phyloP scores from a whole-genome alignment of 345 rosid species.

The Salix koriyanagi region DNA sequence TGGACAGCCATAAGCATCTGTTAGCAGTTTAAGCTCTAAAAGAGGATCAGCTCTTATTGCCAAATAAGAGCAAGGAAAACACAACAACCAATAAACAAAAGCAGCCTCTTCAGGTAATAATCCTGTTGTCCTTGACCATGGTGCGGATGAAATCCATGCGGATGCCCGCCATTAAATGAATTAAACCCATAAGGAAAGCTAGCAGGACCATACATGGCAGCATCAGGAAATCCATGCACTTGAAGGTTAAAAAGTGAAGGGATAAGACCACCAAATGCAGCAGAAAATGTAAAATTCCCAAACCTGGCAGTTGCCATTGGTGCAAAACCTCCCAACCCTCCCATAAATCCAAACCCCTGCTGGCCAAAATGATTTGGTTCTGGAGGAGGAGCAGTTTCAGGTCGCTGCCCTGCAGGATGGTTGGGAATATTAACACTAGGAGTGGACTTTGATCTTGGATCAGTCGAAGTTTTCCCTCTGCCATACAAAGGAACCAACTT shows the following conservation, averaged over 20 bases:
- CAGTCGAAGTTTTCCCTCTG: conserved; percentile 76
- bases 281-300: conserved; percentile 76
- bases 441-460: conserved; percentile 80
- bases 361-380: conserved; percentile 67
- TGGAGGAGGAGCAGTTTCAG: conserved; percentile 89
- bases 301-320: conserved; percentile 70
- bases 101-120: conserved; percentile 57
- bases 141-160: conserved; percentile 54
- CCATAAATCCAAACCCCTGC: conserved; percentile 72
- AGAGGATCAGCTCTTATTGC: conserved; percentile 35
- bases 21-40: conserved; percentile 11
- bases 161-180: conserved; percentile 69
- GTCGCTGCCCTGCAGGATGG: conserved; percentile 96
- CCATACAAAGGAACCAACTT: conserved; percentile 93
- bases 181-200: conserved; percentile 70
- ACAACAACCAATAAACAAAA: conserved; percentile 44
- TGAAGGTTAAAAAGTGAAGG: conserved; percentile 81
- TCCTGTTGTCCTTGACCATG: conserved; percentile 76
- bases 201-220: conserved; percentile 71
- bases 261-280: conserved; percentile 82
- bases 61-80: conserved; percentile 58
- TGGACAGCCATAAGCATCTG: conserved; percentile 10
- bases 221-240: conserved; percentile 78
- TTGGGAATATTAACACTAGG: conserved; percentile 80
- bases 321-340: conserved; percentile 80